These are phyloP conservation scores for Arabis hirsuta DNA, from an alignment of 345 rosid species.

Conservation along the genomic window DNA sequence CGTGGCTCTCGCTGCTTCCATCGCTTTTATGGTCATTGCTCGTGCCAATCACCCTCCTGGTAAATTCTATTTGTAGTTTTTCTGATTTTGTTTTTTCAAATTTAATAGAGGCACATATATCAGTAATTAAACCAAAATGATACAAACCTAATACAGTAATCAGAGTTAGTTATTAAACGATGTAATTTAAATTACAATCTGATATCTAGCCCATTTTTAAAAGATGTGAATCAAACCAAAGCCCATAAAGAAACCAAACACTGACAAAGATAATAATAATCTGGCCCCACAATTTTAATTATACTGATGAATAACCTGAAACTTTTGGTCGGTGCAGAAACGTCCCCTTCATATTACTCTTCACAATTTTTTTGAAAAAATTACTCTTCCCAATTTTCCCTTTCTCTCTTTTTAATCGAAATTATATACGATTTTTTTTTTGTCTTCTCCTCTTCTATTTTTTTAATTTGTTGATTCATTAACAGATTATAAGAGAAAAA, in stretches of 20 bases:
- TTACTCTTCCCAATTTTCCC: neutral
- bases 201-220: neutral
- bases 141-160: neutral
- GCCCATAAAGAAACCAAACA: slow-evolving; percentile 30
- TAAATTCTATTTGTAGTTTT: slow-evolving; percentile 22
- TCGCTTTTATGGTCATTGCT: slow-evolving; percentile 81
- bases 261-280: neutral
- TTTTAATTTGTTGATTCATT: neutral
- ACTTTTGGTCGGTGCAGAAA: neutral
- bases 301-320: neutral
- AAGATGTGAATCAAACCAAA: slow-evolving; percentile 11
- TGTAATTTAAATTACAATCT: neutral
- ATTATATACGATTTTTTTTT: neutral
- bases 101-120: neutral
- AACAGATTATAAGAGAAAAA: neutral
- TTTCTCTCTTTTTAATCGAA: neutral
- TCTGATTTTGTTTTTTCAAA: neutral
- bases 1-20: slow-evolving; percentile 71
- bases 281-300: neutral
- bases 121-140: neutral
- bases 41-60: slow-evolving; percentile 90
- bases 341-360: slow-evolving; percentile 3
- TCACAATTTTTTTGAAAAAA: neutral
- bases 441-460: neutral
- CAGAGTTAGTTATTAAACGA: neutral